phyloP scores from a whole-genome alignment of 1,284 basidiomycete species.

The Puccinia triticina region DNA sequence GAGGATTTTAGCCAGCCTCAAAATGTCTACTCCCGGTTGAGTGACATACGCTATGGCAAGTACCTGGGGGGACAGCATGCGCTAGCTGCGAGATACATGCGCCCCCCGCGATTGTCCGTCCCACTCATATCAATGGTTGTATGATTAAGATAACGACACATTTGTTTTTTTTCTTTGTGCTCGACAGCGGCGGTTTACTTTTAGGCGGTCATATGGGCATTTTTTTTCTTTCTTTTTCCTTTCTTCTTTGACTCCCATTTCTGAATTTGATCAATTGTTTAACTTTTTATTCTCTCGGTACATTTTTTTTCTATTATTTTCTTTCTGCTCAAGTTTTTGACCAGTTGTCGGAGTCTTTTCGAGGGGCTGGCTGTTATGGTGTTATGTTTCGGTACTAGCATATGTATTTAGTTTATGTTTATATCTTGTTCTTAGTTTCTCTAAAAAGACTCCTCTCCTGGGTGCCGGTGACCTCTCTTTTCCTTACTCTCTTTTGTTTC shows the following conservation, averaged over 20 bases:
- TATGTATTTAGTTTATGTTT: too few relatives aligned
- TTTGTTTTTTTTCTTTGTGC: not conserved
- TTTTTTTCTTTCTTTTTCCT: too few relatives aligned
- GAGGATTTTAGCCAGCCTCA: constrained; percentile 20
- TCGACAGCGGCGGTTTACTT: too few relatives aligned
- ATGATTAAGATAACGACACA: not conserved
- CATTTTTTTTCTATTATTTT: constrained; percentile 11
- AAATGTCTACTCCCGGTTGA: not conserved
- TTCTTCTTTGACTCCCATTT: not conserved
- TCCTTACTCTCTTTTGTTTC: too few relatives aligned
- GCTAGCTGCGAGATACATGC: constrained; percentile 8
- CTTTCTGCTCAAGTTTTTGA: constrained; percentile 8
- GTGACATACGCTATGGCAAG: not conserved
- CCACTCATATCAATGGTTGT: not conserved
- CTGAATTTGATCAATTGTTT: not conserved
- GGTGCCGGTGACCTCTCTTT: too few relatives aligned
- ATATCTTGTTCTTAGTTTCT: too few relatives aligned
- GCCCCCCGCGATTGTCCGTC: not conserved
- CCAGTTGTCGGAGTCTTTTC: not conserved
- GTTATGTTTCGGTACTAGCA: too few relatives aligned
- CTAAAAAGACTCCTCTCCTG: too few relatives aligned
- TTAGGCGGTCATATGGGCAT: not conserved
- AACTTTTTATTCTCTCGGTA: too few relatives aligned
- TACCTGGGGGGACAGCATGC: not conserved
- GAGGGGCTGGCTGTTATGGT: constrained; percentile 5